Evolutionary conservation across 352 stramenopile genomes (phyloP), one percentile per base, ranked within the genome.

Genomic region (Phytophthora gonapodyides): DNA sequence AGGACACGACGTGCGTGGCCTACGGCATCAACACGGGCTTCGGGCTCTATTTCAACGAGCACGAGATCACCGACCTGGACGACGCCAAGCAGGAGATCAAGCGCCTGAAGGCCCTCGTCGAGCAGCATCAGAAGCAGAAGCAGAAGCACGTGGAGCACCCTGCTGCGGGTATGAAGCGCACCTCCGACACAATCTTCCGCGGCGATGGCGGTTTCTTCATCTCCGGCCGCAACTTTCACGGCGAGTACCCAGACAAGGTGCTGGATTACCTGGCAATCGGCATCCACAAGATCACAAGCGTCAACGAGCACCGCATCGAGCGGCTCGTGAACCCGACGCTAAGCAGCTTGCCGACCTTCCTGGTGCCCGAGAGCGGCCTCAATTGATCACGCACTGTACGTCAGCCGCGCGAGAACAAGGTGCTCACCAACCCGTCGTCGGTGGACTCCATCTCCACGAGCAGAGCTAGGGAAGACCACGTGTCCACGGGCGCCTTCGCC

Each of bases 11-110:
- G 45, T 78, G 80, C 36, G 87, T 96, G 27, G 87, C 83, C 15
- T 96, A 97, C 76, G 89, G 89, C 52, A 97, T 97, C 80, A 97
- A 97, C 78, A 97, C 89, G 62, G 89, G 88, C 66, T 97, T 97
- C 57, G 89, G 89, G 1, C 76, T 95, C 53, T 97, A 96, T 74
- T 94, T 81, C 37, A 94, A 97, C 61, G 59, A 66, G 15, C 61
- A 67, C 1, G 78, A 88, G 6, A 81, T 89, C 55, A 79, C 74
- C 17, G 73, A 77, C 37, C 68, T 95, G 16, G 73, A 84, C n/a
- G 72, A 84, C 16, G 87, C 84, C 33, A 90, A 94, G 21, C 67
- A 82, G 46, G 87, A 94, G 49, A 95, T 95, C 60, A 69, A 73
- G 49, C 80, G 83, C 10, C 76, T 95, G 15, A 86, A 90, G 35